Evolutionary conservation across 1,284 basidiomycete species (phyloP), one percentile per base, ranked within the genome.

Genomic region (Heterobasidion parviporum): DNA sequence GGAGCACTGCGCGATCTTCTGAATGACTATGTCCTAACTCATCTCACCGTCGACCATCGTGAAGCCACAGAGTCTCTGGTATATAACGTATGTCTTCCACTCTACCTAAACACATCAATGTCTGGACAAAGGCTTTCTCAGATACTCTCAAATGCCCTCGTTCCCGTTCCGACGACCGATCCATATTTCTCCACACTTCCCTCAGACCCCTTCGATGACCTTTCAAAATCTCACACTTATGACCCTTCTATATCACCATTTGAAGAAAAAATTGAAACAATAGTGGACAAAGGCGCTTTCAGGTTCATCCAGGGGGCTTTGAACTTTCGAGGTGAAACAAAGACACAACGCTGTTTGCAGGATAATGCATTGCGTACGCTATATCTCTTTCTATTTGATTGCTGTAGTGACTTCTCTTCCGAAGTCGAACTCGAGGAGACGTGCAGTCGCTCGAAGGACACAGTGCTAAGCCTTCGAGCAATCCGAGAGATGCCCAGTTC

Each of bases 1-100:
- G 26, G 53, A 52, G 43, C 60, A 61, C 53, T 61, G 53, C 59
- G 49, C 35, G 49, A 36, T 45, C 50, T 61, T 15, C 54, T 61
- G 18, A 54, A 61, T 53, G 53, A 61, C 15, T 54, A 61, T 50
- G 49, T 61, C 16, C 16, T 38, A 33, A 15, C n/a, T 8, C 57
- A 61, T 50, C 60, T 61, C 15, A 52, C 56, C 6, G 56, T 54
- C 3, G 47, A 57, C 26, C 59, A 56, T 49, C 32, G n/a, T n/a
- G 50, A 60, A 14, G 54, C 4, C 41, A 60, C 60, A 18, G 47
- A 60, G 20, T 9, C 48, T n/a, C 56, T 34, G 16, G 59, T 61
- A 33, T 57, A 56, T 18, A 18, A 61, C 53, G 60, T 61, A 36
- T 14, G 47, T 52, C n/a, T 48, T 10, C 46, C 16, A 20, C 46